These are phyloP conservation scores for Umbelopsis isabellina DNA, from an alignment of 192 early-diverging fungal genomes.

Conservation along the genomic window DNA sequence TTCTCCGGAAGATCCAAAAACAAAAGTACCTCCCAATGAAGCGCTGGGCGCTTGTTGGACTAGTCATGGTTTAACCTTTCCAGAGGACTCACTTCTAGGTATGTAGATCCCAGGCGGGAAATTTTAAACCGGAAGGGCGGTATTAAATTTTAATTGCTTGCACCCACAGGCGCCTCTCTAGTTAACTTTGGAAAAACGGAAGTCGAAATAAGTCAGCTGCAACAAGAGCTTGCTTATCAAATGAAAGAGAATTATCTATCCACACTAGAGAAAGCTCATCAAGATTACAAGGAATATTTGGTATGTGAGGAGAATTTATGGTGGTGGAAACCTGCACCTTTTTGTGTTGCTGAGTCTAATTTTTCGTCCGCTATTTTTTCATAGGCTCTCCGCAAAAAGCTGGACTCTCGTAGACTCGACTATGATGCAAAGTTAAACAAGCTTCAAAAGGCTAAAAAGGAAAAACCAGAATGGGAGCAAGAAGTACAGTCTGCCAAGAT, in stretches of 20 bases:
- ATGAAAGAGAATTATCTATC: slow-evolving; percentile 41
- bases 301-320: slow-evolving; percentile 36
- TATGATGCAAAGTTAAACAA: slow-evolving; percentile 91
- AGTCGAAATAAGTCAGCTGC: slow-evolving; percentile 46
- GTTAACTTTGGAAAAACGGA: slow-evolving; percentile 53
- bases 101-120: slow-evolving; percentile 30
- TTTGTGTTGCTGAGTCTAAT: slow-evolving; percentile 7
- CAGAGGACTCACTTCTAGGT: slow-evolving; percentile 44
- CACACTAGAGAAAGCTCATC: slow-evolving; percentile 46
- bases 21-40: slow-evolving; percentile 65
- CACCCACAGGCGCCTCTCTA: slow-evolving; percentile 50
- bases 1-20: slow-evolving; percentile 61
- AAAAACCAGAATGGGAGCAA: slow-evolving; percentile 88
- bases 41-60: slow-evolving; percentile 67
- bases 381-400: slow-evolving; percentile 76
- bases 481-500: slow-evolving; percentile 86
- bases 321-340: not conserved
- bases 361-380: not conserved
- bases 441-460: slow-evolving; percentile 90
- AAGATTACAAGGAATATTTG: slow-evolving; percentile 54
- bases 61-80: slow-evolving; percentile 57
- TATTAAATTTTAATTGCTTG: not conserved
- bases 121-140: not conserved
- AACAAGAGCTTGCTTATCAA: slow-evolving; percentile 47
- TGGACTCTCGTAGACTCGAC: slow-evolving; percentile 86